These are phyloP conservation scores for Teratosphaeria destructans DNA, from an alignment of 2,329 filamentous ascomycete genomes.

Conservation along the genomic window DNA sequence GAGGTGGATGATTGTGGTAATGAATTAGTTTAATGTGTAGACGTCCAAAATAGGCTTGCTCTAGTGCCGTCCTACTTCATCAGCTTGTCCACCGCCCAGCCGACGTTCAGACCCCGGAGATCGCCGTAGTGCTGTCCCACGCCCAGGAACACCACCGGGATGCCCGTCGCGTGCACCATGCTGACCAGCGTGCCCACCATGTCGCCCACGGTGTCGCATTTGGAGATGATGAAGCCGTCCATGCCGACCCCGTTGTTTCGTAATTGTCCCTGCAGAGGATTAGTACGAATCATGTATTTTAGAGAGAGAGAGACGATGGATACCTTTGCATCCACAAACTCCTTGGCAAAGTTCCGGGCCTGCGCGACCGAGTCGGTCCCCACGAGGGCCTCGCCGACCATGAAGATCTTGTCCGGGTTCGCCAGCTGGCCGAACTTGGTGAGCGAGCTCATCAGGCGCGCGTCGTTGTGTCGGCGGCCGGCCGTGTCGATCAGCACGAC, in stretches of 20 bases:
- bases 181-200: constrained; percentile 95
- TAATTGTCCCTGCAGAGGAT: constrained; percentile 19
- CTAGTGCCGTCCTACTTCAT: constrained; percentile 35
- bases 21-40: no score
- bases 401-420: constrained; percentile 94
- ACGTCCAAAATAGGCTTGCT: no score
- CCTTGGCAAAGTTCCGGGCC: constrained; percentile 89
- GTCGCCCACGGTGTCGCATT: constrained; percentile 98
- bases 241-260: constrained; percentile 55
- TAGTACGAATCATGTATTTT: neutral
- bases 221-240: constrained; percentile 96
- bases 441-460: constrained; percentile 87
- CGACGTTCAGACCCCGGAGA: constrained; percentile 53
- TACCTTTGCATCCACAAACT: constrained; percentile 47
- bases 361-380: constrained; percentile 93
- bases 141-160: constrained; percentile 87
- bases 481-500: constrained; percentile 97
- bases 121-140: constrained; percentile 59
- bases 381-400: constrained; percentile 89
- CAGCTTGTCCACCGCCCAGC: constrained; percentile 50
- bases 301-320: neutral
- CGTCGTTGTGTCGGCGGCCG: constrained; percentile 87
- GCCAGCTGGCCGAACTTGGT: constrained; percentile 98
- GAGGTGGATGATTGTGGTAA: no score
- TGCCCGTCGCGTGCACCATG: constrained; percentile 90